These are phyloP conservation scores for Mycosphaerella arachidis DNA, from an alignment of 2,329 filamentous ascomycete genomes.

Conservation along the genomic window DNA sequence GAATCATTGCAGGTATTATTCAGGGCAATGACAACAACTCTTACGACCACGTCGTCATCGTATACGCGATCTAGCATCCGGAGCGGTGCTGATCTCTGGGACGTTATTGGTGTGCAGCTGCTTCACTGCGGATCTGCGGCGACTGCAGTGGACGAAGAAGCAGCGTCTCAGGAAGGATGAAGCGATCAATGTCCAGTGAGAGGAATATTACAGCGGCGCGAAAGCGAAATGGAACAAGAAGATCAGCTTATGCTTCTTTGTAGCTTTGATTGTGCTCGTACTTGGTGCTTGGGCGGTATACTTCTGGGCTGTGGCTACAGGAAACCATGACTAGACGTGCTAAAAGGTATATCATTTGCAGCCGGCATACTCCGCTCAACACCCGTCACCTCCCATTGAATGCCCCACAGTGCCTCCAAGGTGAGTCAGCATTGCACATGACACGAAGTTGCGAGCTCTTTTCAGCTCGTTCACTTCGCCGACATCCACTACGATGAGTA, in stretches of 20 bases:
- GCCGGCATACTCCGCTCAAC: too few species aligned
- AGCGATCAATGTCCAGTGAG: conserved; percentile 41
- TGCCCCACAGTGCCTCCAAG: too few species aligned
- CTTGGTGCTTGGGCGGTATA: conserved; percentile 54
- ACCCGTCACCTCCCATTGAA: too few species aligned
- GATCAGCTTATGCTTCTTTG: conserved; percentile 39
- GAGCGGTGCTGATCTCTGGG: conserved; percentile 45
- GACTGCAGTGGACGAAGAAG: conserved; percentile 57
- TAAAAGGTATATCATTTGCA: neutral
- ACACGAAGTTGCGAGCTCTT: too few species aligned
- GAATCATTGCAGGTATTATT: conserved; percentile 54
- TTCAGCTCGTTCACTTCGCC: too few species aligned
- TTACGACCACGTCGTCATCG: conserved; percentile 52
- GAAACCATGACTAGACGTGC: conserved; percentile 38
- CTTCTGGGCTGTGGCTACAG: conserved; percentile 58
- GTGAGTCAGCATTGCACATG: too few species aligned
- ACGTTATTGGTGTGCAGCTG: conserved; percentile 40
- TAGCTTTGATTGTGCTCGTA: conserved; percentile 43
- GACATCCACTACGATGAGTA: too few species aligned
- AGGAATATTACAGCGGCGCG: conserved; percentile 38
- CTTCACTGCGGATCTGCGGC: conserved; percentile 41
- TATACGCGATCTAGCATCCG: conserved; percentile 54
- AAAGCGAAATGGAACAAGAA: conserved; percentile 36
- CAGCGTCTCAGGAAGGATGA: conserved; percentile 46
- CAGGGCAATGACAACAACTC: conserved; percentile 56